Conservation (phyloP, 371 early-diverging fungal species). For the Mortierella sp. region DNA sequence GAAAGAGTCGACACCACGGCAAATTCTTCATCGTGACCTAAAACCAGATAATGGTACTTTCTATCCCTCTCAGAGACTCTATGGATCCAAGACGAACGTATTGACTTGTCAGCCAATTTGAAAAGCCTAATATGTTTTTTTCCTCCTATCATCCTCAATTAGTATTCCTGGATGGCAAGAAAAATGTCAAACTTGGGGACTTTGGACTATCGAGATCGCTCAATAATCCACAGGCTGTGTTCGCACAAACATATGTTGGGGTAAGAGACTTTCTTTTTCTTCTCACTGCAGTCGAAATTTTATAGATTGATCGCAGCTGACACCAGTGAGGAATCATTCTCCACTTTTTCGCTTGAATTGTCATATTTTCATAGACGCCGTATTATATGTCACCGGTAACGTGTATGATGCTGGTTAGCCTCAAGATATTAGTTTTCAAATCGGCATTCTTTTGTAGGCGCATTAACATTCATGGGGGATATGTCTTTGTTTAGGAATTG, state of each 20-base stretch:
- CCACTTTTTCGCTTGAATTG: background rate
- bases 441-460: too few species aligned
- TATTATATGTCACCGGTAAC: constrained; percentile 82
- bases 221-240: constrained; percentile 61
- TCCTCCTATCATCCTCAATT: background rate
- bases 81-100: background rate
- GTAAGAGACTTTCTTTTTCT: constrained; percentile 32
- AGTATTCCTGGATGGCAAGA: constrained; percentile 67
- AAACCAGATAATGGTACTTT: constrained; percentile 76
- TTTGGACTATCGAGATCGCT: constrained; percentile 74
- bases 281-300: background rate
- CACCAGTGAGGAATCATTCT: background rate
- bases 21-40: constrained; percentile 66
- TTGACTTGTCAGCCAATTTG: background rate
- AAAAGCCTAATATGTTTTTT: background rate
- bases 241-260: constrained; percentile 78
- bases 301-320: background rate
- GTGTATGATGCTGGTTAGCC: background rate
- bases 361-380: constrained; percentile 60
- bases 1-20: constrained; percentile 26
- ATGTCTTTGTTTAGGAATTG: constrained; percentile 58
- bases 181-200: constrained; percentile 78
- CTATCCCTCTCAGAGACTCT: too few species aligned
- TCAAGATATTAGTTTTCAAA: background rate
- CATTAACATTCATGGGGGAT: background rate